Conservation (phyloP, 73 alveolate species). For the Tetrahymena thermophila region DNA sequence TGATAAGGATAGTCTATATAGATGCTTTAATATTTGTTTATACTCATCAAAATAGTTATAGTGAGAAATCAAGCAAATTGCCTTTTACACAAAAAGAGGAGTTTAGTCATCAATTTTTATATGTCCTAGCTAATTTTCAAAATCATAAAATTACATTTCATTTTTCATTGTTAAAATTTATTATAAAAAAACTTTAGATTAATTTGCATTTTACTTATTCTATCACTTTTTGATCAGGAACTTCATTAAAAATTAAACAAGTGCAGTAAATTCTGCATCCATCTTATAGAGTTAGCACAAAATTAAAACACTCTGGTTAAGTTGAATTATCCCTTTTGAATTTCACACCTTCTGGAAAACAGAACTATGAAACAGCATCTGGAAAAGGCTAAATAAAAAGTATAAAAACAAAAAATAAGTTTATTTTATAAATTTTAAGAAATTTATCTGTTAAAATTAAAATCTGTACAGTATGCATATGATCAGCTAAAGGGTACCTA, state of each 20-base stretch:
- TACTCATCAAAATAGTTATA: conserved; percentile 22
- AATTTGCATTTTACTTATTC: not conserved
- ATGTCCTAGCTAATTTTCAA: not conserved
- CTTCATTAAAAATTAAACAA: not conserved
- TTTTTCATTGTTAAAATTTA: not conserved
- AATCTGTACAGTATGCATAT: not conserved
- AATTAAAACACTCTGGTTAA: not conserved
- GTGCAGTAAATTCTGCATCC: not conserved
- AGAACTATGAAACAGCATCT: not conserved
- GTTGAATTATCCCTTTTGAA: not conserved
- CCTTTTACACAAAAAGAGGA: not conserved
- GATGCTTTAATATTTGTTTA: conserved; percentile 1
- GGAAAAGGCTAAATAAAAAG: not conserved
- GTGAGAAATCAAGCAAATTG: conserved; percentile 12
- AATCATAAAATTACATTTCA: not conserved
- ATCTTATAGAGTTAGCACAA: not conserved
- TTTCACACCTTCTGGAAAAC: not conserved
- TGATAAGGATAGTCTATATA: conserved; percentile 11
- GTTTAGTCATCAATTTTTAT: not conserved
- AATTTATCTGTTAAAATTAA: not conserved
- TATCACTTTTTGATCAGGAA: not conserved
- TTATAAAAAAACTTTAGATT: too few species aligned
- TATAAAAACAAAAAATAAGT: not conserved
- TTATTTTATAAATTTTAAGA: too few species aligned
- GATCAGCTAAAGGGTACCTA: not conserved